Base-by-base conservation (phyloP, 1,139 yeast genomes). In the Nakaseomyces delphensis region DNA sequence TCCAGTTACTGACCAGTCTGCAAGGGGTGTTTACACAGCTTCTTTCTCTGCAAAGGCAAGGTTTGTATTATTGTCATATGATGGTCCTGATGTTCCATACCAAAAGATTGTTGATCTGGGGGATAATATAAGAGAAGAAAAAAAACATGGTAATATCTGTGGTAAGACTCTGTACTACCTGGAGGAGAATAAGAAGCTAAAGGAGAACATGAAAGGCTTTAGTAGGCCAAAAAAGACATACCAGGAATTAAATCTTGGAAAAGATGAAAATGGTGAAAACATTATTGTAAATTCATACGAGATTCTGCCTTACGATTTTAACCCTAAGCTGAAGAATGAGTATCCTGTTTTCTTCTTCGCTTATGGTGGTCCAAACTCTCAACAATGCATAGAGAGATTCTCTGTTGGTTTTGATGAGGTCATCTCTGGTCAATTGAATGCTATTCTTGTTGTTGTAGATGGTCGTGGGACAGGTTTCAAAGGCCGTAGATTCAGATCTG, bases 361-460 rank as follows among this genome's bases (percentile, higher is more conserved):
- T 2, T 83, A 83, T 55, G 89, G 89, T 16, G 93, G 93, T 0
- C 93, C 93, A n/a, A 84, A 83, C 27, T 79, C 87, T 3, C 93
- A 83, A 55, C 65, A 72, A 42, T 87, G 82, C 4, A 63, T 69
- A 24, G 74, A 78, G 44, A 56, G 65, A 5, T 81, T 76, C 56
- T 59, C 71, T 1, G 64, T 78, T 19, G 70, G 76, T 2, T 81
- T 82, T 59, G 75, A 82, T 45, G 73, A 79, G 11, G 77, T 79
- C 10, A 73, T 79, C 27, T 79, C 89, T 0, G 71, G 89, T 0
- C 82, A 80, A 56, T 64, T 82, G 44, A 69, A 78, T 54, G 82
- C 86, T 1, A 70, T 83, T 32, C 89, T 83, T 10, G 86, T 83
- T 1, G 80, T 87, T 0, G 85, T 83, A 3, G 93, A 83, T 62